phyloP scores from a whole-genome alignment of 805 yeast genomes.

The Pichia heedii region DNA sequence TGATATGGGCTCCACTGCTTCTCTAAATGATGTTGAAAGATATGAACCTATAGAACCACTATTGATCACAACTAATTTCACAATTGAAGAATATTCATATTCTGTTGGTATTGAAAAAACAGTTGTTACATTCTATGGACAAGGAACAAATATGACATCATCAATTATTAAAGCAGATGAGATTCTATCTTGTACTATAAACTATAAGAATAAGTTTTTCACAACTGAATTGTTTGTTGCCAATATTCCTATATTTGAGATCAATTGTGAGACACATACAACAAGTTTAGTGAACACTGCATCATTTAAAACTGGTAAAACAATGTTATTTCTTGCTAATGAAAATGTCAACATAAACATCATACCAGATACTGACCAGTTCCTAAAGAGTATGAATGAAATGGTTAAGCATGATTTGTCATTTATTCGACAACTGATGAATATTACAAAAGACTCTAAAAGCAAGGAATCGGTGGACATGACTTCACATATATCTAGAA shows the following conservation, averaged over 20 bases:
- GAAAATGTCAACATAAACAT: slow-evolving; percentile 11
- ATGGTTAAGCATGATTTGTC: not conserved
- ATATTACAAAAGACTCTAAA: not conserved
- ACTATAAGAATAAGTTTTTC: slow-evolving; percentile 8
- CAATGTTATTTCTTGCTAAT: slow-evolving; percentile 13
- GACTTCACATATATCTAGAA: not conserved
- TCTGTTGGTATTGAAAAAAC: slow-evolving; percentile 18
- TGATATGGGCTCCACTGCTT: slow-evolving; percentile 5
- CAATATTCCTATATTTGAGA: slow-evolving; percentile 10
- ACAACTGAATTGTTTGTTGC: slow-evolving; percentile 8
- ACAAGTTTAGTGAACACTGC: slow-evolving; percentile 18
- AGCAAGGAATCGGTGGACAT: not conserved
- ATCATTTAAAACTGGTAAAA: slow-evolving; percentile 15
- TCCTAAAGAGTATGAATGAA: slow-evolving; percentile 3
- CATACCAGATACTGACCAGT: slow-evolving; percentile 17
- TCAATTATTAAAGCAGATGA: slow-evolving; percentile 13
- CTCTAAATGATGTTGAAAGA: slow-evolving; percentile 2
- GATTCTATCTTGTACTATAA: slow-evolving; percentile 17
- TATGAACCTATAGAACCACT: slow-evolving; percentile 9
- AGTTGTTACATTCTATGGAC: slow-evolving; percentile 14
- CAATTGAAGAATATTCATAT: slow-evolving; percentile 15
- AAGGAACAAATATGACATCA: slow-evolving; percentile 10
- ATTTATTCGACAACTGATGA: not conserved
- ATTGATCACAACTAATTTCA: slow-evolving; percentile 14
- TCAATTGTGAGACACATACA: slow-evolving; percentile 9